These are phyloP conservation scores for Geranium brycei DNA, from an alignment of 345 rosid genomes.

Conservation along the genomic window DNA sequence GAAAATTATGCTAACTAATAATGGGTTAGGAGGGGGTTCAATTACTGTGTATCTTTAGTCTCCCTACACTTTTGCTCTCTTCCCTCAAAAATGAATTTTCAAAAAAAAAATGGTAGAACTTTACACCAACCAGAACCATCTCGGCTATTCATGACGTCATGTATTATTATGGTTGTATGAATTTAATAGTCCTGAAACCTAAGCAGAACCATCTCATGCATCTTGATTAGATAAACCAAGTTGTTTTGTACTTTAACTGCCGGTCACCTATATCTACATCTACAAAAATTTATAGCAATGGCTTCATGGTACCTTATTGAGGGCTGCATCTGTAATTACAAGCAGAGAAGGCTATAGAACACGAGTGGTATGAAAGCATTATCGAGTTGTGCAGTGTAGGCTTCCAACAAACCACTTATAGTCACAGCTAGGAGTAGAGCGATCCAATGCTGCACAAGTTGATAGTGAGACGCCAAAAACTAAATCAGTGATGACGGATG, in stretches of 20 bases:
- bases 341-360: conserved; percentile 86
- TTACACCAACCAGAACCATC: too few relatives aligned
- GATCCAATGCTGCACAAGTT: conserved; percentile 67
- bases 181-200: background rate
- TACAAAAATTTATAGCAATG: background rate
- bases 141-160: too few relatives aligned
- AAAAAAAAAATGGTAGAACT: too few relatives aligned
- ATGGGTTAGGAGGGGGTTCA: too few relatives aligned
- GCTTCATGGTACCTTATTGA: background rate
- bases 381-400: conserved; percentile 85
- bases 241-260: too few relatives aligned
- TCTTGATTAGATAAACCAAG: too few relatives aligned
- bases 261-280: background rate
- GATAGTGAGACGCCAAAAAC: conserved; percentile 1
- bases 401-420: conserved; percentile 79
- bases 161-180: background rate
- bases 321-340: conserved; percentile 38
- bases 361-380: conserved; percentile 89
- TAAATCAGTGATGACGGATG: background rate
- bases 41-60: too few relatives aligned
- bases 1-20: too few relatives aligned
- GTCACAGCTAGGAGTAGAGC: conserved; percentile 63
- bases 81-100: too few relatives aligned
- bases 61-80: too few relatives aligned
- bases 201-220: background rate